Evolutionary conservation across 2,329 filamentous ascomycete species (phyloP), one percentile per base, ranked within the genome.

Genomic region (Fusarium lyarnte): DNA sequence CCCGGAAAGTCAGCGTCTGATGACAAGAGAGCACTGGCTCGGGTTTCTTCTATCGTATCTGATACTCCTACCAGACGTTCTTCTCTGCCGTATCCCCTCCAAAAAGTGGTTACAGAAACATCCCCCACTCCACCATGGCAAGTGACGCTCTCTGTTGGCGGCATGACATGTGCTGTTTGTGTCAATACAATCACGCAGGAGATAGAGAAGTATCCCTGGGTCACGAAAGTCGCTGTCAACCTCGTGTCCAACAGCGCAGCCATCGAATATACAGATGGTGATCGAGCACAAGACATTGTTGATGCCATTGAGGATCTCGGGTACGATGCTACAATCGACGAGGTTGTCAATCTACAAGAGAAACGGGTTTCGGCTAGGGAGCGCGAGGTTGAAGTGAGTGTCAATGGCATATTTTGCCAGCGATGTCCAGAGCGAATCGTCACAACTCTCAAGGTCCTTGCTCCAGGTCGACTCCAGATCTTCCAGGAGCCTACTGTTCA

Each of bases 91-190:
- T 54, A 72, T 27, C 59, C 74, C 35, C 69, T 80, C 10, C 73
- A 78, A 38, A 55, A 69, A 51, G 72, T 80, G 21, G 59, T 78
- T 25, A 64, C 64, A 38, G 66, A 60, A 25, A 31, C 64, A 11
- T 11, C 54, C 2, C 33, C 75, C n/a, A 65, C 68, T 19, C 55
- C 74, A 10, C 39, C 62, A 25, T 90, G 86, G 84, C 81, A 84
- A 42, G 87, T 85, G 5, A 86, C 83, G 1, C 70, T 90, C n/a
- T 88, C 90, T 25, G 86, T 94, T 43, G 89, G 87, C 33, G 92
- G 92, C 58, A 94, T 94, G 92, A 93, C 90, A 8, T 94, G 92
- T 78, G 89, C 90, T 19, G 87, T 91, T 17, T 94, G 92, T 76
- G 86, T 86, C 58, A 91, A 90, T 76, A 85, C 86, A 42, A 88